These are phyloP conservation scores for Talaromyces nanjingensis DNA, from an alignment of 495 filamentous ascomycete species.

Conservation along the genomic window DNA sequence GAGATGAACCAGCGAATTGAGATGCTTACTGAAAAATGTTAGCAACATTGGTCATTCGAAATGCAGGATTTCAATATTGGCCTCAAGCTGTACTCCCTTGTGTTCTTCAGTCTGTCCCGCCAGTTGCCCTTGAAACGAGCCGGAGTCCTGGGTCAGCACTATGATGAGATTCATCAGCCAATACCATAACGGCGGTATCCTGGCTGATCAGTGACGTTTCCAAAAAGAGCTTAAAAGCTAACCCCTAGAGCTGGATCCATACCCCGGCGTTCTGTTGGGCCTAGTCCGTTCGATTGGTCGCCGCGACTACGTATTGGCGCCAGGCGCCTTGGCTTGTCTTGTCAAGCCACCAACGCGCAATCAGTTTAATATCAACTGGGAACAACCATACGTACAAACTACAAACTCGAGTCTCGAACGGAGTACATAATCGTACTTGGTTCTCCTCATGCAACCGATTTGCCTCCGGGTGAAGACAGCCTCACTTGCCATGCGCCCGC, in stretches of 20 bases:
- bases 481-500: background rate
- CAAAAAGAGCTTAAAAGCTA: background rate
- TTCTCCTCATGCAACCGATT: background rate
- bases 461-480: background rate
- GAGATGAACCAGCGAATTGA: background rate
- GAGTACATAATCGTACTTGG: background rate
- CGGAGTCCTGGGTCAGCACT: background rate
- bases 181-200: background rate
- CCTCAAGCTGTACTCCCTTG: background rate
- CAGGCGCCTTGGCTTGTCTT: background rate
- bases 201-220: background rate
- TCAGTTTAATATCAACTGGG: background rate
- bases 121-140: background rate
- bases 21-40: background rate
- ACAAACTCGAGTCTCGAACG: background rate
- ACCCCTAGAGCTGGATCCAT: background rate
- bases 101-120: background rate
- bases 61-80: background rate
- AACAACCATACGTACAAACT: background rate
- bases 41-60: background rate
- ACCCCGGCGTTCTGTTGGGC: background rate
- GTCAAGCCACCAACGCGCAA: background rate
- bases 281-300: background rate
- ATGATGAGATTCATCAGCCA: background rate
- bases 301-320: constrained; percentile 8